Evolutionary conservation across 2,329 filamentous ascomycete species (phyloP), one percentile per base, ranked within the genome.

Genomic region (Cordyceps javanica): DNA sequence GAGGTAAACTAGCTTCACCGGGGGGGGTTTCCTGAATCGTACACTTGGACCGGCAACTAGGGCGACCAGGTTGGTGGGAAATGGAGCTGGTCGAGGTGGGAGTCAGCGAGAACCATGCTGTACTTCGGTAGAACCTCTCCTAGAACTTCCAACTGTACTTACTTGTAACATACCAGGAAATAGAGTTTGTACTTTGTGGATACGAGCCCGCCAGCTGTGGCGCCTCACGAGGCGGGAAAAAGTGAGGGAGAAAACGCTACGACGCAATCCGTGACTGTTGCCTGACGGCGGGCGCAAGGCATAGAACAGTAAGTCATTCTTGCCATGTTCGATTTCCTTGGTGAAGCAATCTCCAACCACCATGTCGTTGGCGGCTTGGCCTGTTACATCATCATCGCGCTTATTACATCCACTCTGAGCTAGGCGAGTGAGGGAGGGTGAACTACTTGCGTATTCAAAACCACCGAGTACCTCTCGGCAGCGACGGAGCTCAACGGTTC

Each of bases 181-280:
- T 56, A 56, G 26, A 56, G 54, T 56, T 56, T 34, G 45, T 9
- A 49, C 34, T 16, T 42, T 56, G 54, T 56, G 54, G 54, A 34
- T 13, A 41, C 44, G 34, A 34, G 45, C 26, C 19, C 50, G 13
- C 34, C 36, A 48, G 53, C 53, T 55, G 54, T 46, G 34, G 54
- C 54, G 42, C 38, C 38, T 42, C 26, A 16, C 38, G 36, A 53
- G 49, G 49, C 49, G 23, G 6, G 34, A 34, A 19, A 54, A 45
- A 19, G 19, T 34, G 23, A 26, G 11, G 19, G 19, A 44, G 28
- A 19, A 32, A 6, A 23, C 26, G 30, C 28, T 23, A 23, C 19
- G 38, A n/a, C 19, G 30, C 32, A 25, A 26, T 51, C 9, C 7
- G 8, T 39, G 23, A 11, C 2, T 14, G 36, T 21, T 52, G 32